phyloP scores from a whole-genome alignment of 257 asterid genomes.

The Henckelia pumila region DNA sequence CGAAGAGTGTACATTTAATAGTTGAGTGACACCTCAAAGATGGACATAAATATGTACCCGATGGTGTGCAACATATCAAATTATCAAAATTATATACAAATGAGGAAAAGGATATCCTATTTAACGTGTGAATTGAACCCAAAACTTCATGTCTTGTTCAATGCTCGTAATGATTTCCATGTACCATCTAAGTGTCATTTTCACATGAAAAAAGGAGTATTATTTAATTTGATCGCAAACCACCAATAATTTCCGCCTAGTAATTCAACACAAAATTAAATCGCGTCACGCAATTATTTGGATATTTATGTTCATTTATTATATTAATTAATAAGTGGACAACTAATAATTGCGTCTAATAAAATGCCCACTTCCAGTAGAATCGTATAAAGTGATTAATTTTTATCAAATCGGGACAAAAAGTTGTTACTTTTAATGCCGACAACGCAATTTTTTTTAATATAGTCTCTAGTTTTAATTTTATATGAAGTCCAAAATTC shows the following conservation, averaged over 20 bases:
- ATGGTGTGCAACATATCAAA: too few species aligned
- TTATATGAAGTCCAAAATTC: constrained; percentile 7
- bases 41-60: too few species aligned
- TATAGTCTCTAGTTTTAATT: neutral
- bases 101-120: too few species aligned
- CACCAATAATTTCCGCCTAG: neutral
- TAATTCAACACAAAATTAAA: too few species aligned
- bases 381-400: too few species aligned
- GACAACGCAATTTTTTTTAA: neutral
- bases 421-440: neutral
- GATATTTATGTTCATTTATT: neutral
- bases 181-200: neutral
- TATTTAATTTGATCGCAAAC: neutral
- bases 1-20: too few species aligned
- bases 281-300: neutral
- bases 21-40: too few species aligned
- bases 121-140: too few species aligned
- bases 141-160: too few species aligned
- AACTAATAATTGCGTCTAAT: neutral
- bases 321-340: too few species aligned
- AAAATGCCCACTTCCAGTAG: neutral
- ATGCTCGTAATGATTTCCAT: too few species aligned
- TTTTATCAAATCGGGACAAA: neutral
- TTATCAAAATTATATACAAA: too few species aligned
- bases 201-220: neutral